Evolutionary conservation across 192 early-diverging fungal genomes (phyloP).

Genomic region (Coemansia sp.): DNA sequence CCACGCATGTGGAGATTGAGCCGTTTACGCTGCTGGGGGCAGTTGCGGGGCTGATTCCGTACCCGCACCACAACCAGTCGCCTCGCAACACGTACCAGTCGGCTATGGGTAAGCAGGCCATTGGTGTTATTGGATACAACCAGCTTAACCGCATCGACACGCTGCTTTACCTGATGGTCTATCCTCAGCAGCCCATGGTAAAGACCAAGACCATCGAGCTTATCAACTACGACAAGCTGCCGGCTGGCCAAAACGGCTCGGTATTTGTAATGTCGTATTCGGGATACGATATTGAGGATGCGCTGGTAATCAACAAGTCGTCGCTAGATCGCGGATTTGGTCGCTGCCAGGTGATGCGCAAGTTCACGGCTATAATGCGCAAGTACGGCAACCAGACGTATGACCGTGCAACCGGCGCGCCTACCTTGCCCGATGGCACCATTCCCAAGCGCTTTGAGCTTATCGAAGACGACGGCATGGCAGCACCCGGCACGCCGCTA

Average conservation of each 20-base stretch:
- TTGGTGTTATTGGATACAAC: constrained; percentile 94
- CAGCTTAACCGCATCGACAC: constrained; percentile 94
- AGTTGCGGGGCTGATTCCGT: constrained; percentile 97
- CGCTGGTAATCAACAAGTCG: constrained; percentile 89
- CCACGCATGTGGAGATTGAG: constrained; percentile 95
- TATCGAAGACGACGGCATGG: constrained; percentile 88
- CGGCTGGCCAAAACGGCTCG: constrained; percentile 84
- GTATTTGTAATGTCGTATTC: constrained; percentile 97
- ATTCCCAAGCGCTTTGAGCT: constrained; percentile 59
- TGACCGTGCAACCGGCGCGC: constrained; percentile 73
- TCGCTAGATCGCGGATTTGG: constrained; percentile 95
- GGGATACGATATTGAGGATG: constrained; percentile 99
- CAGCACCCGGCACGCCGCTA: constrained; percentile 77
- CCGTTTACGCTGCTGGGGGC: constrained; percentile 94
- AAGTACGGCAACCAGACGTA: constrained; percentile 85
- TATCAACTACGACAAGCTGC: constrained; percentile 93
- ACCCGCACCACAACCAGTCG: constrained; percentile 98
- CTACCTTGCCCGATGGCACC: constrained; percentile 54
- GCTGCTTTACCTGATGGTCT: constrained; percentile 91
- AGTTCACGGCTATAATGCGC: constrained; percentile 80
- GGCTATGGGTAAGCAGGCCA: constrained; percentile 99
- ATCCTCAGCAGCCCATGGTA: constrained; percentile 97
- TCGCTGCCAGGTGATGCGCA: constrained; percentile 91
- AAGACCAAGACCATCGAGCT: constrained; percentile 96
- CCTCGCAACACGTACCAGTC: constrained; percentile 98